phyloP scores from a whole-genome alignment of 2,329 filamentous ascomycete species.

The Dothideomycetidae sp. region DNA sequence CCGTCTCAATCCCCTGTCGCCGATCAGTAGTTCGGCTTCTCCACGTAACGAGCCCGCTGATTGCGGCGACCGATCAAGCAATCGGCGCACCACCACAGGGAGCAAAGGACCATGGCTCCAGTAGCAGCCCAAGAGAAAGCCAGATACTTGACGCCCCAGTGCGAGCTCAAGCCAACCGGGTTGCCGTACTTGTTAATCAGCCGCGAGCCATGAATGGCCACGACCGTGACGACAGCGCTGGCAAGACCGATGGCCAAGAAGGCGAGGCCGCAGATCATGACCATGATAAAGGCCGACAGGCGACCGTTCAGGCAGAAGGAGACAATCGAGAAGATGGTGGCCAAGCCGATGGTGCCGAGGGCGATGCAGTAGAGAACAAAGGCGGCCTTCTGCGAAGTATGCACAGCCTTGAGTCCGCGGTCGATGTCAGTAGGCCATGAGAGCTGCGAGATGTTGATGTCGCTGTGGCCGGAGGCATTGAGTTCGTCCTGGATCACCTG shows the following conservation, averaged over 20 bases:
- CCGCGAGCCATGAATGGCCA: conserved; percentile 39
- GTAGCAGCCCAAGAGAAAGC: conserved; percentile 46
- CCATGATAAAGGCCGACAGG: conserved; percentile 36
- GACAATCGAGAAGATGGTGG: conserved; percentile 33
- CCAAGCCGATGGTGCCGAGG: conserved; percentile 37
- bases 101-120: conserved; percentile 10
- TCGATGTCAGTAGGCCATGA: conserved; percentile 44
- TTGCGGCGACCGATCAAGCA: conserved; percentile 4
- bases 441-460: conserved; percentile 38
- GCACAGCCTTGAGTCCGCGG: conserved; percentile 38
- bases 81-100: conserved; percentile 7
- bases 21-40: conserved; percentile 7
- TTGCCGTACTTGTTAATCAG: conserved; percentile 41
- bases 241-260: conserved; percentile 51
- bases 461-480: conserved; percentile 25
- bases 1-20: too few species aligned
- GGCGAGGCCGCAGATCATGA: conserved; percentile 35
- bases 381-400: conserved; percentile 35
- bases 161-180: conserved; percentile 34
- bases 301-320: conserved; percentile 32
- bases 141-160: conserved; percentile 41
- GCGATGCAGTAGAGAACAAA: conserved; percentile 47
- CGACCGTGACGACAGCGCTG: conserved; percentile 58
- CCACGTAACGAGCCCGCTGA: conserved; percentile 1
- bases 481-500: conserved; percentile 36